A percentile compares a stretch with the other conserved stretches of the same genome.
Evolutionary conservation across 1,284 basidiomycete genomes (phyloP).

Genomic region (Dichomitus squalens): DNA sequence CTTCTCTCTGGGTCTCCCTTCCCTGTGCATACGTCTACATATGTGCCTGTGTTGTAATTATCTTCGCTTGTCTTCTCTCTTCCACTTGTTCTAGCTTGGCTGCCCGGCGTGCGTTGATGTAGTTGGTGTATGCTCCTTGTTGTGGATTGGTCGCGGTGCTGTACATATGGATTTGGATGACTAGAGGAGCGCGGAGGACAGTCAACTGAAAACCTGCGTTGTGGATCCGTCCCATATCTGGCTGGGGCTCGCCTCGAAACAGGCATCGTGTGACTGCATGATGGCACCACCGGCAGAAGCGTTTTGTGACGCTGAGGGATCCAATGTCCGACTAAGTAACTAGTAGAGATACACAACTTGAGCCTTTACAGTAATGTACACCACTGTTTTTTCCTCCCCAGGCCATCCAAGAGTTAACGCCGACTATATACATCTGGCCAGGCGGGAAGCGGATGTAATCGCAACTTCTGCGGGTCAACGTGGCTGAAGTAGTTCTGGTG

Average conservation of each 20-base stretch:
- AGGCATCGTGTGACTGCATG: too few species aligned
- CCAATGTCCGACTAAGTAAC: too few species aligned
- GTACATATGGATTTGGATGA: constrained; percentile 19
- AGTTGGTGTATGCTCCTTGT: constrained; percentile 21
- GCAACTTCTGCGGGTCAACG: constrained; percentile 1
- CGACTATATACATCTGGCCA: background rate
- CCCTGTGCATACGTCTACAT: constrained; percentile 30
- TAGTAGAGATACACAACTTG: too few species aligned
- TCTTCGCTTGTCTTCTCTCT: constrained; percentile 11
- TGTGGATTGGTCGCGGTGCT: constrained; percentile 19
- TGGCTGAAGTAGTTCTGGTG: constrained; percentile 1
- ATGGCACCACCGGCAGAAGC: too few species aligned
- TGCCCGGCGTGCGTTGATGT: constrained; percentile 11
- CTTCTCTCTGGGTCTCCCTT: background rate
- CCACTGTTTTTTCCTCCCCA: too few species aligned
- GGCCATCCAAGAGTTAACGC: background rate
- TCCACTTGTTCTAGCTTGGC: constrained; percentile 2
- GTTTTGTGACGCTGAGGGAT: too few species aligned
- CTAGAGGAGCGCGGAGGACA: constrained; percentile 10
- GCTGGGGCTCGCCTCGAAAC: too few species aligned
- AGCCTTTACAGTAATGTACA: too few species aligned
- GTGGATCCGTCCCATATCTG: too few species aligned
- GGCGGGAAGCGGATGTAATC: background rate
- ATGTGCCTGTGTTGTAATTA: constrained; percentile 30
- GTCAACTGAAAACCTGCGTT: background rate